Evolutionary conservation across 805 yeast genomes (phyloP), one percentile per base, ranked within the genome.

Genomic region (Ogataea paradorogensis): DNA sequence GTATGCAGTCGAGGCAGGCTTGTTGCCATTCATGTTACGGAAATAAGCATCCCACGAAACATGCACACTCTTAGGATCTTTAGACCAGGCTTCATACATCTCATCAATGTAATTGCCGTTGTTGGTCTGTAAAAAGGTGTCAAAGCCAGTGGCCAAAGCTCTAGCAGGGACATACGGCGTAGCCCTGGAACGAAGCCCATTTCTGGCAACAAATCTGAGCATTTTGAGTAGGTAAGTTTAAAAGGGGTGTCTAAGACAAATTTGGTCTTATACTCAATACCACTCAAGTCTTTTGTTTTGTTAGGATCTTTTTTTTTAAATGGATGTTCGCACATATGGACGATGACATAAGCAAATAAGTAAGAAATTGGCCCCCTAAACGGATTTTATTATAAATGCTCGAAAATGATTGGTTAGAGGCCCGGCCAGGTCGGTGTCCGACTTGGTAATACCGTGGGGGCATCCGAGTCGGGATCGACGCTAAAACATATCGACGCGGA

Each of bases 11-110:
- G 89, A 62, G 22, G 93, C 78, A 15, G 95, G 78, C 18, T 80
- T 77, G 31, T 71, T 71, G 40, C 80, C 80, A 46, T 80, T 71
- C 66, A 93, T 71, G 73, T 91, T 91, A 67, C 84, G 84, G 76
- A 93, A 93, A 70, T 93, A 93, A 7, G 96, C 90, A 62, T 88
- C 84, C 99, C 99, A 93, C 16, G 97, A 90, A 28, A 81, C 82
- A 65, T 93, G 99, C 30, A 93, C 99, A 39, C 91, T 80, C 30
- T 71, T 48, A 22, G 98, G 99, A 63, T 93, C 99, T 50, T 78
- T 65, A 58, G 79, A 76, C 98, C 98, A 93, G 36, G 95, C 90
- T 49, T 79, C 79, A 67, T 89, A 93, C 99, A 93, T 93, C 71
- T 93, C 97, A 66, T 93, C 99, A 55, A 93, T 85, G 66, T 93